Evolutionary conservation across 306 rosid genomes (phyloP), one percentile per base, ranked within the genome.

Genomic region (Quercus rubra): DNA sequence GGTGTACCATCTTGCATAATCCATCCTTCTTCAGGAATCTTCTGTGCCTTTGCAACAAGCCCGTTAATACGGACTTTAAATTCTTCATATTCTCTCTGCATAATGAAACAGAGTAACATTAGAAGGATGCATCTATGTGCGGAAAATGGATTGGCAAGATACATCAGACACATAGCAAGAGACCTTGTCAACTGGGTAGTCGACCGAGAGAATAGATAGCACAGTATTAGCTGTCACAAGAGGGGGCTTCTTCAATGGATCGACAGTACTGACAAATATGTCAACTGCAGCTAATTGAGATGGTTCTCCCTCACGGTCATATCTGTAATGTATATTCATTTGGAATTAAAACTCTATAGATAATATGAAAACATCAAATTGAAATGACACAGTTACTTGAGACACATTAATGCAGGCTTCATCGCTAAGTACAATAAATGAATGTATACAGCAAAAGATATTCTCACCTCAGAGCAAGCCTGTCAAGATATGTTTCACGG

Each of bases 51-150:
- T n/a, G n/a, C n/a, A n/a, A n/a, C n/a, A n/a, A n/a, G n/a, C n/a
- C n/a, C n/a, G n/a, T n/a, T n/a, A n/a, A n/a, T n/a, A n/a, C n/a
- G n/a, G n/a, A n/a, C n/a, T n/a, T 95, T 95, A 77, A 95, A 95
- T 78, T 95, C 99, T 81, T 95, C 99, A 5, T 95, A 95, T 82
- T 95, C 99, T 89, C 99, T 91, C 98, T 94, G 86, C 61, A 59
- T 77, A 49, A 46, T 63, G 62, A 46, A 74, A 83, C 23, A 79
- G 55, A 80, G 20, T 8, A 74, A 73, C 15, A 70, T 49, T 4
- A 63, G 84, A 55, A 77, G 76, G 38, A 74, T 14, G 52, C 77
- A 56, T 55, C 64, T 19, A 28, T 9, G 68, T 28, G 56, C 31
- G 6, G 18, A 35, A 27, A 5, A 56, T 28, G 27, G 12, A 63